Percentiles rank a stretch among this genome's conserved stretches.
phyloP scores from a whole-genome alignment of 2,329 filamentous ascomycete species.

The Graphilbum sp. region DNA sequence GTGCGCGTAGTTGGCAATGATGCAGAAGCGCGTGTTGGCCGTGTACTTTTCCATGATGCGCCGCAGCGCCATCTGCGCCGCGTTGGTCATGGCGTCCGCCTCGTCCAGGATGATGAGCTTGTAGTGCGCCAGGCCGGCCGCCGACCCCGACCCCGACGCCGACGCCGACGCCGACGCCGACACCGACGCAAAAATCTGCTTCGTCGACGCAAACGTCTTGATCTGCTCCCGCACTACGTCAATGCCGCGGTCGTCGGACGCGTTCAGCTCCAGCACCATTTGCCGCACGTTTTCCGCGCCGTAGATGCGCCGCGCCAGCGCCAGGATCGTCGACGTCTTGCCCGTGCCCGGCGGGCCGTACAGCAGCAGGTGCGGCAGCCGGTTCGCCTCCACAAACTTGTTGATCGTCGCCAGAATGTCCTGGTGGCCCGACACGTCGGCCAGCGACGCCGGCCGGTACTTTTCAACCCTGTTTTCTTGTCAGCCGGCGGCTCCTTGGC shows the following conservation, averaged over 20 bases:
- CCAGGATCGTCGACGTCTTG: slow-evolving; percentile 93
- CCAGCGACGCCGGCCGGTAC: slow-evolving; percentile 75
- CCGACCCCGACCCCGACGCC: slow-evolving; percentile 10
- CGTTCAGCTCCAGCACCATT: slow-evolving; percentile 97
- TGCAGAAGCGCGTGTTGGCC: slow-evolving; percentile 90
- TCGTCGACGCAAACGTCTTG: slow-evolving; percentile 96
- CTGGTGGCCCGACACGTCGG: slow-evolving; percentile 90
- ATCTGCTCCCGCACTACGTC: slow-evolving; percentile 97
- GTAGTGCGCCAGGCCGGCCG: slow-evolving; percentile 48
- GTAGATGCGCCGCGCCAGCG: slow-evolving; percentile 85
- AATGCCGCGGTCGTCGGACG: slow-evolving; percentile 92
- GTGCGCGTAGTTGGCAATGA: slow-evolving; percentile 98
- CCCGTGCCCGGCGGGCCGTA: slow-evolving; percentile 94
- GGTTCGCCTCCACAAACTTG: slow-evolving; percentile 89
- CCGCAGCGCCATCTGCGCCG: slow-evolving; percentile 90
- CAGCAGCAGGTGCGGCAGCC: slow-evolving; percentile 85
- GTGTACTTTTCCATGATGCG: slow-evolving; percentile 99
- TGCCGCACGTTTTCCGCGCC: slow-evolving; percentile 84
- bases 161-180: not conserved
- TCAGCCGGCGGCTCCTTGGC: too few species aligned
- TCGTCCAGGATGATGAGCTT: slow-evolving; percentile 97
- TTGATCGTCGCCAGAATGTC: slow-evolving; percentile 97
- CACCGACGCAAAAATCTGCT: slow-evolving; percentile 67
- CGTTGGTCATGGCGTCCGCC: slow-evolving; percentile 99
- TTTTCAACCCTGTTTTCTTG: slow-evolving; percentile 80